Conservation (phyloP, 768 basidiomycete species). For the Termitomyces titanicus region DNA sequence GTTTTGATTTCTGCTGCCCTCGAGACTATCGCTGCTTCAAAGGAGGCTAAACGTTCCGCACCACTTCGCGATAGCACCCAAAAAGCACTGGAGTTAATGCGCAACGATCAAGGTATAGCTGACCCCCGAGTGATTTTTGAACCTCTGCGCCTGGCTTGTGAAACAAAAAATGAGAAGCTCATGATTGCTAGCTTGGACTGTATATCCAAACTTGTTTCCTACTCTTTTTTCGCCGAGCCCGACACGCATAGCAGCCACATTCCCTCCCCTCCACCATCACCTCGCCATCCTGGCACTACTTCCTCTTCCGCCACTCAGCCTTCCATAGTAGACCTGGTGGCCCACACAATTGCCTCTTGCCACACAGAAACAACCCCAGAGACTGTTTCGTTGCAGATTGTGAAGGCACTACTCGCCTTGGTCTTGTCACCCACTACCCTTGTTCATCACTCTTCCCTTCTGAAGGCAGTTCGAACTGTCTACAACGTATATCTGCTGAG, state of each 20-base stretch:
- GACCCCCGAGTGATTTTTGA: constrained; percentile 88
- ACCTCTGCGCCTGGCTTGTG: constrained; percentile 94
- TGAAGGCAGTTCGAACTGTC: constrained; percentile 96
- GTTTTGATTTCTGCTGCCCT: constrained; percentile 82
- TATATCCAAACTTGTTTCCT: constrained; percentile 94
- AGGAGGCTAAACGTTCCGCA: constrained; percentile 80
- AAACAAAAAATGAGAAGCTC: constrained; percentile 88
- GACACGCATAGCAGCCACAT: constrained; percentile 37
- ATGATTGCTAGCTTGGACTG: constrained; percentile 98
- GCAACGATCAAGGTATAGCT: constrained; percentile 69
- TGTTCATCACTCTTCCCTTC: constrained; percentile 92
- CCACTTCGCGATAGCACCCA: constrained; percentile 84
- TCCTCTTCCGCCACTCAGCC: constrained; percentile 49
- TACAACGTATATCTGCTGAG: constrained; percentile 97
- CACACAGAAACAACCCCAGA: constrained; percentile 88
- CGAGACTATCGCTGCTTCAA: constrained; percentile 81
- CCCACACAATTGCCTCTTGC: constrained; percentile 90
- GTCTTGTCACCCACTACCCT: constrained; percentile 83
- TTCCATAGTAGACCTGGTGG: constrained; percentile 88
- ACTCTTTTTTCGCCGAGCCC: constrained; percentile 90
- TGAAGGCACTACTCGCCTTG: constrained; percentile 88
- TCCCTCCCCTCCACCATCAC: constrained; percentile 78
- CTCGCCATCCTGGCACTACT: constrained; percentile 39
- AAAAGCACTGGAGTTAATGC: constrained; percentile 78
- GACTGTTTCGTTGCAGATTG: constrained; percentile 91